Percentiles rank a stretch among this genome's conserved stretches.
Evolutionary conservation across 345 rosid genomes (phyloP).

Genomic region (Cochlearia excelsa): DNA sequence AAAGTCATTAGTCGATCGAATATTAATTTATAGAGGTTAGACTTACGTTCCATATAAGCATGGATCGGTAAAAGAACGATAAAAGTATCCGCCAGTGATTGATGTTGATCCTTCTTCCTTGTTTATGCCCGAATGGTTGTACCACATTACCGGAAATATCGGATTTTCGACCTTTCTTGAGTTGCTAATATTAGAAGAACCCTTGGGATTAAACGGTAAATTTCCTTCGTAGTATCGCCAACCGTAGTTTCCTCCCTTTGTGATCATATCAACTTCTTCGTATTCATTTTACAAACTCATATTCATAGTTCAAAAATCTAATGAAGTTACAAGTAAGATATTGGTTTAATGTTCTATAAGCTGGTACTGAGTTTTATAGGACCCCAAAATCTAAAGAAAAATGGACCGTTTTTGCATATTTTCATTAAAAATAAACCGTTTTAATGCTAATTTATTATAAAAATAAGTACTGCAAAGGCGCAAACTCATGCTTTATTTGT

Average conservation of each 20-base stretch:
- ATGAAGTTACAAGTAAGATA: neutral
- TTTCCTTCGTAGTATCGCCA: constrained; percentile 51
- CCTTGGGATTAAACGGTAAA: constrained; percentile 21
- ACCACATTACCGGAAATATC: constrained; percentile 50
- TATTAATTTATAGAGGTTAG: too few species aligned
- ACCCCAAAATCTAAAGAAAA: too few species aligned
- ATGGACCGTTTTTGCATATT: too few species aligned
- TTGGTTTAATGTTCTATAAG: neutral
- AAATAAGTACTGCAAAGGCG: too few species aligned
- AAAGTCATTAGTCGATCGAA: too few species aligned
- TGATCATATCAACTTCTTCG: constrained; percentile 52
- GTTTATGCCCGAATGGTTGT: constrained; percentile 40
- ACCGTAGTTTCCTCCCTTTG: constrained; percentile 56
- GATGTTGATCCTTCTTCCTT: constrained; percentile 44
- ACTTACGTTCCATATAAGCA: constrained; percentile 49
- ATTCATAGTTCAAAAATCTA: neutral
- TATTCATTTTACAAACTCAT: constrained; percentile 38
- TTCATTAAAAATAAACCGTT: too few species aligned
- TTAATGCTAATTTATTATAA: too few species aligned
- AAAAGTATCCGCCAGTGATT: constrained; percentile 49
- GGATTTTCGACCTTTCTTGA: constrained; percentile 45
- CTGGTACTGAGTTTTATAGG: too few species aligned
- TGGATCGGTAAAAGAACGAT: constrained; percentile 50
- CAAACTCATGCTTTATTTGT: too few species aligned
- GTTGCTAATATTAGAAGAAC: constrained; percentile 30